Evolutionary conservation across 495 filamentous ascomycete species (phyloP), one percentile per base, ranked within the genome.

Genomic region (Penicillium coprophilum): DNA sequence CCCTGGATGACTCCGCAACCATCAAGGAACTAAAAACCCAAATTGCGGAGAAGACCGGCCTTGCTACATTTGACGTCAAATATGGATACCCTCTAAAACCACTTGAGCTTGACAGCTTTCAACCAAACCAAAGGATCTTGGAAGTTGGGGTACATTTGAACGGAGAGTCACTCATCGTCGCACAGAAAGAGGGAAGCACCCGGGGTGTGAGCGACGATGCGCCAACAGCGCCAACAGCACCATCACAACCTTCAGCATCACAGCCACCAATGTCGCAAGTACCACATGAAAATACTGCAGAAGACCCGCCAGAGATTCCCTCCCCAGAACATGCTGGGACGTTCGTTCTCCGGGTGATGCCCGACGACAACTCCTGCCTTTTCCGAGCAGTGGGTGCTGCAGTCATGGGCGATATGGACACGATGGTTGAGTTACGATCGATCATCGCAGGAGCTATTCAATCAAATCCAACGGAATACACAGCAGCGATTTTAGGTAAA

Each of bases 301-400:
- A 75, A 27, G 89, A 92, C 60, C 83, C 88, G 6, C 89, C 89
- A 0, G 87, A 90, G 63, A 66, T 90, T n/a, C 75, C 83, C 0
- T 74, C 90, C 3, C 77, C 85, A 21, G 73, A 79, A 20, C 84
- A 82, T 50, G 75, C 75, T 10, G 85, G 85, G 24, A 89, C 83
- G 0, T 72, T 92, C 24, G 85, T 96, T 28, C 83, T 97, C 6
- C 86, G 94, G 3, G 90, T 97, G 32, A 97, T 98, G 94, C 90
- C 92, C 10, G 94, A 97, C 66, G 94, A 98, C 68, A 97, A 97
- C 71, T 89, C 85, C 43, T 98, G 94, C 71, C 85, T 97, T 56
- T 98, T 97, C 71, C 88, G 91, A 10, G 94, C 95, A 0, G 82
- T 97, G 23, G 86, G 87, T 50, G 87, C 85, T 49, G 89, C 90